Percentiles rank a stretch among this genome's conserved stretches.
Conservation (phyloP, 2,329 filamentous ascomycete genomes). For the Sclerotinia borealis region DNA sequence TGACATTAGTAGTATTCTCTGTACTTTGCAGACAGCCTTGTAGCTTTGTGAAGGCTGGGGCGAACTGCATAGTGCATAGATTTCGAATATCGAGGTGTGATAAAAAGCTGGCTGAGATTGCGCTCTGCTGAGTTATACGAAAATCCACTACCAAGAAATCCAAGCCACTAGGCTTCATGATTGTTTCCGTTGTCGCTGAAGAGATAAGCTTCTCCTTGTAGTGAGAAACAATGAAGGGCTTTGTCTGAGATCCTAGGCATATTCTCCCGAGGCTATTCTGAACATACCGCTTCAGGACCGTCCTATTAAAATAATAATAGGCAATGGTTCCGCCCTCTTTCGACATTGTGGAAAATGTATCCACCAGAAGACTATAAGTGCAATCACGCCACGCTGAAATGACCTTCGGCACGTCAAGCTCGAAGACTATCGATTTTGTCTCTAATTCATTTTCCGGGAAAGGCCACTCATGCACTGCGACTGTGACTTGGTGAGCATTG, state of each 20-base stretch:
- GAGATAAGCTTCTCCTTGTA: constrained; percentile 26
- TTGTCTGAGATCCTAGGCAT: constrained; percentile 18
- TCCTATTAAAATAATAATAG: constrained; percentile 8
- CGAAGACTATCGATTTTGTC: constrained; percentile 46
- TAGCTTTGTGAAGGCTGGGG: constrained; percentile 19
- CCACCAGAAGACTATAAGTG: constrained; percentile 37
- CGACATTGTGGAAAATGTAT: constrained; percentile 33
- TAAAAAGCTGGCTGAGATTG: constrained; percentile 4
- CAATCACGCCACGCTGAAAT: constrained; percentile 45
- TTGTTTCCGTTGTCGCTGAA: constrained; percentile 28
- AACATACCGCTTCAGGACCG: constrained; percentile 8
- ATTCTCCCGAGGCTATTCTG: constrained; percentile 11
- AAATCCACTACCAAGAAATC: constrained; percentile 37
- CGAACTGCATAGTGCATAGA: constrained; percentile 38
- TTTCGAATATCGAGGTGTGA: constrained; percentile 25
- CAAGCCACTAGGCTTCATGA: constrained; percentile 44
- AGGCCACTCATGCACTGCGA: constrained; percentile 51
- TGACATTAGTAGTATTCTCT: constrained; percentile 41
- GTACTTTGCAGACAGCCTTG: constrained; percentile 21
- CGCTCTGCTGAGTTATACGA: constrained; percentile 12
- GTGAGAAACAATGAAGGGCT: constrained; percentile 31
- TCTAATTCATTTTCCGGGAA: constrained; percentile 35
- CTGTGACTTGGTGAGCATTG: constrained; percentile 37
- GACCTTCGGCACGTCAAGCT: constrained; percentile 39
- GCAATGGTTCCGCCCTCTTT: background rate